Evolutionary conservation across 73 alveolate species (phyloP).

Genomic region (Paramecium caudatum): DNA sequence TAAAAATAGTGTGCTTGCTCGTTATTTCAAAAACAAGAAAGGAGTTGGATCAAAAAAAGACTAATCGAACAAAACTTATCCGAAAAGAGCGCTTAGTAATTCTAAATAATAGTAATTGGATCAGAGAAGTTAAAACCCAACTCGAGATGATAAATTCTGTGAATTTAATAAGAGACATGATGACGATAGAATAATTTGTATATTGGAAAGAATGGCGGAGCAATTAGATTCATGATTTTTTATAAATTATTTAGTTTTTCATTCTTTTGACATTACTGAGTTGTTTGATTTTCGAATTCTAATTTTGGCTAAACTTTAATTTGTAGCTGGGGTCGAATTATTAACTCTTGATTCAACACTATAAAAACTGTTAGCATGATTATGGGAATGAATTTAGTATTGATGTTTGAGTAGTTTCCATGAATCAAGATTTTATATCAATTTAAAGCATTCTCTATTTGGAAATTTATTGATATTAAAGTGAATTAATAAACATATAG

Average conservation of each 20-base stretch:
- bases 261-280: not conserved
- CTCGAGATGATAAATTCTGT: no score
- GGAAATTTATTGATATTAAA: not conserved
- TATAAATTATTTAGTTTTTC: not conserved
- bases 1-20: no score
- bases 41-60: no score
- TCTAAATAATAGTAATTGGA: no score
- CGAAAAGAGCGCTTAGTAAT: no score
- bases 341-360: constrained; percentile 1
- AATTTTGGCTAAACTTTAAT: constrained; percentile 26
- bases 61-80: no score
- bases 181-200: no score
- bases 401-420: constrained; percentile 14
- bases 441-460: not conserved
- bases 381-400: not conserved
- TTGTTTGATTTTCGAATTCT: constrained; percentile 30
- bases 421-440: not conserved
- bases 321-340: constrained; percentile 61
- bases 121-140: no score
- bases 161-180: no score
- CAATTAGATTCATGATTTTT: no score
- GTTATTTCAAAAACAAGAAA: no score
- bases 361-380: constrained; percentile 64
- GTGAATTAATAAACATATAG: not conserved
- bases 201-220: no score